Percentiles rank a stretch among this genome's conserved stretches.
Conservation (phyloP, 2,329 filamentous ascomycete species). For the Samsoniella hepiali region DNA sequence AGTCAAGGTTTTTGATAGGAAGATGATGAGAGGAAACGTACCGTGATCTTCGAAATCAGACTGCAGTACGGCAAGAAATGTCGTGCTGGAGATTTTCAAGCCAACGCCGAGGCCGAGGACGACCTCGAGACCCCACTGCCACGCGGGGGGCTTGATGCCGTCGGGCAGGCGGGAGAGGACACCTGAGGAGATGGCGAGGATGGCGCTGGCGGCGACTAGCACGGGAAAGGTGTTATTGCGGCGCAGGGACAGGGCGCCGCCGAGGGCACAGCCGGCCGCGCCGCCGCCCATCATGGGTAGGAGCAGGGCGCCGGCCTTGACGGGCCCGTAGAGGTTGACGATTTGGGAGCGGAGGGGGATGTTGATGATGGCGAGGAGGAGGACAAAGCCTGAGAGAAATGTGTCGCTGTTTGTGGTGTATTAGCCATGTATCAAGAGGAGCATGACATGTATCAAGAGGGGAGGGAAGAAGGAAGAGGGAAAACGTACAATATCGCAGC, state of each 20-base stretch:
- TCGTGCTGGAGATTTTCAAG: slow-evolving; percentile 23
- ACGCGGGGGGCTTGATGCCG: slow-evolving; percentile 14
- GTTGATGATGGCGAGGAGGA: slow-evolving; percentile 24
- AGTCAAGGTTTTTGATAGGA: background rate
- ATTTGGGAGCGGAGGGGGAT: slow-evolving; percentile 26
- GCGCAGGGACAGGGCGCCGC: slow-evolving; percentile 21
- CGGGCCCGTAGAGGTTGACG: slow-evolving; percentile 24
- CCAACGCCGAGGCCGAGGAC: slow-evolving; percentile 23
- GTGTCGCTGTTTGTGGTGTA: slow-evolving; percentile 18
- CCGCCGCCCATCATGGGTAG: slow-evolving; percentile 25
- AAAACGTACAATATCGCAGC: slow-evolving; percentile 19
- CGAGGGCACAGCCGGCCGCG: slow-evolving; percentile 22
- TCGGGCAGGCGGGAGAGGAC: slow-evolving; percentile 21
- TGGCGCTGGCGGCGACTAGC: slow-evolving; percentile 21
- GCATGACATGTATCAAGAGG: background rate
- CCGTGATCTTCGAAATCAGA: slow-evolving; percentile 25
- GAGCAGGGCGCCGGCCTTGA: slow-evolving; percentile 25
- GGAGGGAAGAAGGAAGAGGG: background rate
- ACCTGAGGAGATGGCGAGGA: slow-evolving; percentile 21
- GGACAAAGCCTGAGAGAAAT: slow-evolving; percentile 24
- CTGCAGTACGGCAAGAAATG: slow-evolving; percentile 23
- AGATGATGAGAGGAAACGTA: slow-evolving; percentile 5
- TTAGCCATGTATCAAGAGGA: background rate
- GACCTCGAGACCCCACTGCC: slow-evolving; percentile 23
- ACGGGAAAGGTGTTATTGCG: slow-evolving; percentile 23